These are phyloP conservation scores for Priceomyces castillae DNA, from an alignment of 805 yeast species.

Conservation along the genomic window DNA sequence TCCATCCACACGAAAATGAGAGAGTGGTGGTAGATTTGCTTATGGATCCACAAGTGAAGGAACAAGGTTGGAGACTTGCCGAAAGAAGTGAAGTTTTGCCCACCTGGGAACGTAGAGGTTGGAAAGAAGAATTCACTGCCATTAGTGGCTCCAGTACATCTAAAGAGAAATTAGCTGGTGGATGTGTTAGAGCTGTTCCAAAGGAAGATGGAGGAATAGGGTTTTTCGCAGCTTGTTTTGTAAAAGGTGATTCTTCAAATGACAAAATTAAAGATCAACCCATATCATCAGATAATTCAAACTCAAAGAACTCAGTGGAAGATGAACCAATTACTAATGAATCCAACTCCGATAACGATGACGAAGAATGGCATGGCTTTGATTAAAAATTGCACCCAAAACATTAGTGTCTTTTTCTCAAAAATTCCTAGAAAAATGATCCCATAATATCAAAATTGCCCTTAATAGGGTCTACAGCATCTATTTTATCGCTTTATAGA, in stretches of 20 bases:
- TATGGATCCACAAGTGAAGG: slow-evolving; percentile 59
- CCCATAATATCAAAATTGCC: no score
- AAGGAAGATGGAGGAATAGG: slow-evolving; percentile 98
- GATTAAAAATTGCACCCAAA: not conserved
- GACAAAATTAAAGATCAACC: not conserved
- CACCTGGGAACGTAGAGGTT: slow-evolving; percentile 83
- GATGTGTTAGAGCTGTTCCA: slow-evolving; percentile 84
- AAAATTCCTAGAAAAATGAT: no score
- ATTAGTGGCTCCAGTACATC: slow-evolving; percentile 34
- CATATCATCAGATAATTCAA: not conserved
- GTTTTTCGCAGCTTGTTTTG: slow-evolving; percentile 92
- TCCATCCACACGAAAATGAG: slow-evolving; percentile 93
- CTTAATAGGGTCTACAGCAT: no score
- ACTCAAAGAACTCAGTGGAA: no score
- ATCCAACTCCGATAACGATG: not conserved
- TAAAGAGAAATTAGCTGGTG: slow-evolving; percentile 60
- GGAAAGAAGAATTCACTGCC: slow-evolving; percentile 60
- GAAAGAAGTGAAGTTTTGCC: slow-evolving; percentile 67
- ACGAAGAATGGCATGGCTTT: slow-evolving; percentile 1
- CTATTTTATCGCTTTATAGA: no score
- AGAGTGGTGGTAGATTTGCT: slow-evolving; percentile 80
- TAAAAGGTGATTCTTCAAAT: slow-evolving; percentile 23
- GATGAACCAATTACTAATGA: not conserved
- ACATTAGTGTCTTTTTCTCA: no score
- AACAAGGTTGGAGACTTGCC: slow-evolving; percentile 73